Percentiles rank a stretch among this genome's conserved stretches.
Conservation (phyloP, 345 rosid genomes). For the Eucalyptus albens region DNA sequence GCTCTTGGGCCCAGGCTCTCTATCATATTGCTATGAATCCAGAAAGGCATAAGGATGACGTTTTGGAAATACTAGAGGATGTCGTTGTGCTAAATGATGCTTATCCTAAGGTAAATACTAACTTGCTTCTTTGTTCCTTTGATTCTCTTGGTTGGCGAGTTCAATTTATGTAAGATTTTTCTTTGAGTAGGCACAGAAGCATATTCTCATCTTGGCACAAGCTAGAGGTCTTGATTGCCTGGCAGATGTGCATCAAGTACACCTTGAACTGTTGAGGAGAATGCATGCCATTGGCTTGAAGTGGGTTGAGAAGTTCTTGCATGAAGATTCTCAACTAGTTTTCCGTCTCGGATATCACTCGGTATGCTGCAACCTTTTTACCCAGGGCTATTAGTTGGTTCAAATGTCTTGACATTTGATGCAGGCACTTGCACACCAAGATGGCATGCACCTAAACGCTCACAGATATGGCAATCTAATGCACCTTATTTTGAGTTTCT, state of each 20-base stretch:
- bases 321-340: conserved; percentile 54
- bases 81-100: conserved; percentile 66
- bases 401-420: background rate
- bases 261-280: conserved; percentile 34
- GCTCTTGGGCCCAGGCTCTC: conserved; percentile 79
- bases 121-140: background rate
- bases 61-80: conserved; percentile 50
- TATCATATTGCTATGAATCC: conserved; percentile 65
- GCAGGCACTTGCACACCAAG: background rate
- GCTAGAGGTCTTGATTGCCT: conserved; percentile 48
- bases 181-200: conserved; percentile 57
- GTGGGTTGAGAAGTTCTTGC: conserved; percentile 57
- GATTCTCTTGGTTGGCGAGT: background rate
- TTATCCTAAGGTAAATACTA: conserved; percentile 59
- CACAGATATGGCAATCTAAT: background rate
- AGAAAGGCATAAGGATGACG: conserved; percentile 38
- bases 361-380: conserved; percentile 16
- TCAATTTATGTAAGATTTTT: background rate
- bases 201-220: conserved; percentile 58
- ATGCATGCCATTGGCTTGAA: conserved; percentile 73
- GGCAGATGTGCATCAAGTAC: conserved; percentile 55
- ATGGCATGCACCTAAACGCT: background rate
- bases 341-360: conserved; percentile 96
- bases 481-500: background rate
- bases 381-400: background rate